Evolutionary conservation across 2,329 filamentous ascomycete genomes (phyloP).

Genomic region (Albophoma yamanashiensis): DNA sequence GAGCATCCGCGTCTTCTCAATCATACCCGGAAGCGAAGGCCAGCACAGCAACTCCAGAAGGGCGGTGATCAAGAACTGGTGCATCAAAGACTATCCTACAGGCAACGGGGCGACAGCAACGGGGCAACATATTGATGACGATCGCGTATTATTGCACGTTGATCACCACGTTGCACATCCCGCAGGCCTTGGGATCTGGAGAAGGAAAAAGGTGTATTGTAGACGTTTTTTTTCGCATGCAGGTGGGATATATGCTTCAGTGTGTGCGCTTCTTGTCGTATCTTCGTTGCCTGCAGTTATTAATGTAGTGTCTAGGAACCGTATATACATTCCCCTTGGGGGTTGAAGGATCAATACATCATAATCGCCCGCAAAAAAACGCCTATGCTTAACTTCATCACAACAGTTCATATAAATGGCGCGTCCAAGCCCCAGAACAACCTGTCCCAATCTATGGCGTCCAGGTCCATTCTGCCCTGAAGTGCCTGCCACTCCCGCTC

Average conservation of each 20-base stretch:
- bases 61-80: background rate
- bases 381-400: background rate
- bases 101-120: no score
- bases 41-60: background rate
- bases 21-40: background rate
- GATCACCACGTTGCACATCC: background rate
- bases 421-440: constrained; percentile 23
- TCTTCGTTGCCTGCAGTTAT: background rate
- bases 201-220: background rate
- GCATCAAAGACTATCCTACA: background rate
- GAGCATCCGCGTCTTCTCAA: background rate
- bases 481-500: constrained; percentile 16
- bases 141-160: background rate
- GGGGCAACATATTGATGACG: background rate
- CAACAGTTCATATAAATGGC: constrained; percentile 14
- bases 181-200: background rate
- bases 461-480: constrained; percentile 18
- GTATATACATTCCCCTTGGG: background rate
- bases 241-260: background rate
- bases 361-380: background rate
- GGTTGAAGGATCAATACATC: background rate
- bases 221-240: background rate
- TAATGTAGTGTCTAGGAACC: background rate
- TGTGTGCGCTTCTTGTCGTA: no score
- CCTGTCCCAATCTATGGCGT: constrained; percentile 24